Evolutionary conservation across 306 rosid genomes (phyloP), one percentile per base, ranked within the genome.

Genomic region (Ziziphus jujuba): DNA sequence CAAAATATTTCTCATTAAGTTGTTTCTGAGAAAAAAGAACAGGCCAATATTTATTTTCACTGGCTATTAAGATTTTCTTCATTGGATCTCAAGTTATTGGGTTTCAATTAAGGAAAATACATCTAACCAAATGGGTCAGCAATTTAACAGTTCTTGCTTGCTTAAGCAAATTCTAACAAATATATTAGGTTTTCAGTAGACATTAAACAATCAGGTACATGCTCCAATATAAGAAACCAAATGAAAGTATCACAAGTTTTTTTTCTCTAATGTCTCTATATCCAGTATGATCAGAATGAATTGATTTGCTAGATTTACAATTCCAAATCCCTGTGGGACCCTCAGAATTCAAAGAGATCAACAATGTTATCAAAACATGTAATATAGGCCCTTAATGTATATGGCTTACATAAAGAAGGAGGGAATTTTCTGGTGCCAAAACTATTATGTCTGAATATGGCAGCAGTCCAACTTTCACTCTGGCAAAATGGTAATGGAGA

Each of bases 361-460:
- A 72, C 47, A 76, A 52, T 64, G 70, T 52, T n/a, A 12, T 25
- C 31, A 57, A 52, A 47, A 60, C 45, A 31, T n/a, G 45, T 10
- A 57, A 62, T 56, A 52, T 67, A 44, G 50, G 59, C 56, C 67
- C 71, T 44, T 61, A 57, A 71, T 47, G 75, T 31, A 17, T 56
- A 69, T 65, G 55, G 77, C 97, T 92, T 92, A 92, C 98, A 83
- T 90, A 87, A 59, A 92, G 98, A 79, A 84, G 92, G 76, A 92
- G 84, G 52, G 70, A 66, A 77, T 81, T 87, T 48, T 92, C 98
- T 38, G 98, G 91, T 60, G 96, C 80, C 87, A 92, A 81, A 80
- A 89, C 80, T 63, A 92, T 43, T 74, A 92, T 76, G 73, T 92
- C 98, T 52, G 90, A 74, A 83, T 84, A 84, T 45, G 92, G 89